Percentiles rank a stretch among this genome's conserved stretches.
Conservation (phyloP, 495 filamentous ascomycete genomes). For the Penicillium dipodomyicola region DNA sequence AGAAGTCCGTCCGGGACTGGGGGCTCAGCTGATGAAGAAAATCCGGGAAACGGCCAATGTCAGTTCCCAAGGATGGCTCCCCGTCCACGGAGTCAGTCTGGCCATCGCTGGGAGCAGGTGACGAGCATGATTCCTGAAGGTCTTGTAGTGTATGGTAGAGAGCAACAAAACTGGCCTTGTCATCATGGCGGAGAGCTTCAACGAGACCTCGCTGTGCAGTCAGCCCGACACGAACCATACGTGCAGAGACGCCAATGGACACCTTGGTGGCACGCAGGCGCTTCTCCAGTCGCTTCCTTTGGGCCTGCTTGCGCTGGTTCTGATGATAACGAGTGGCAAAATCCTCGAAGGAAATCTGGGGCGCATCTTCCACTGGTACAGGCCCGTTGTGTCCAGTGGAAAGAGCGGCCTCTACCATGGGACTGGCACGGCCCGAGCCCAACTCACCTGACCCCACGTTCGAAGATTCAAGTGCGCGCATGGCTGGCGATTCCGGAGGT, state of each 20-base stretch:
- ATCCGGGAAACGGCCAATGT: constrained; percentile 52
- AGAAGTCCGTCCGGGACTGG: constrained; percentile 67
- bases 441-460: constrained; percentile 41
- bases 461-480: constrained; percentile 3
- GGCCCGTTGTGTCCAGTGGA: constrained; percentile 21
- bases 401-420: constrained; percentile 28
- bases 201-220: constrained; percentile 79
- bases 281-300: constrained; percentile 41
- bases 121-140: constrained; percentile 80
- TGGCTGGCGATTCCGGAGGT: constrained; percentile 22
- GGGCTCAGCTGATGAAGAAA: constrained; percentile 80
- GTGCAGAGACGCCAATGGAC: constrained; percentile 74
- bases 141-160: constrained; percentile 87
- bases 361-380: constrained; percentile 13
- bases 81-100: constrained; percentile 44
- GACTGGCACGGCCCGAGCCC: constrained; percentile 40
- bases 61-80: constrained; percentile 29
- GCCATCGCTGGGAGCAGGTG: constrained; percentile 48
- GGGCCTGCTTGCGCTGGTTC: constrained; percentile 43
- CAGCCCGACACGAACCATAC: constrained; percentile 73
- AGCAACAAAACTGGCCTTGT: constrained; percentile 82
- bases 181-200: constrained; percentile 83
- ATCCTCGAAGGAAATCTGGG: constrained; percentile 44
- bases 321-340: constrained; percentile 43
- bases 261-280: constrained; percentile 50